Evolutionary conservation across 2,329 filamentous ascomycete genomes (phyloP), one percentile per base, ranked within the genome.

Genomic region (Ascochyta rabiei): DNA sequence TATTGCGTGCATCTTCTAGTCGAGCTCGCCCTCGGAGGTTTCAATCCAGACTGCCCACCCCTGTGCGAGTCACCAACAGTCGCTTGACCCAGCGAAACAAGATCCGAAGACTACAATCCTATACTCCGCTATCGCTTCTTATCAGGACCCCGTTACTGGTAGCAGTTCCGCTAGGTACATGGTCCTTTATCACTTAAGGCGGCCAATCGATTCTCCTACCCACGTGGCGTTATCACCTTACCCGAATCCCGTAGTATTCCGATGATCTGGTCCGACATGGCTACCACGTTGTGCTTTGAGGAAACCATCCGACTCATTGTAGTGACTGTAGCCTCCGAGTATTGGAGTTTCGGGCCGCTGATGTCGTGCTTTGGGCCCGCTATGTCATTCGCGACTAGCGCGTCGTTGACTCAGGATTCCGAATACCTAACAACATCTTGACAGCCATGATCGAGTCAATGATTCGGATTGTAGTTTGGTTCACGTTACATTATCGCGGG

Each of bases 351-450:
- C 13, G 19, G 13, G 38, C 8, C 15, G n/a, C 4, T 19, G 39
- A 42, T 42, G 39, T 42, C 39, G 39, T 42, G 39, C 39, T 42
- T 42, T 42, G 13, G 39, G 39, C 23, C 39, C 39, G 39, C 39
- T 42, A 42, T 42, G 39, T 42, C 39, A 42, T 28, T 42, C 23
- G 39, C 39, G 23, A 42, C 39, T 42, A 42, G 39, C 26, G 39
- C 24, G 16, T 18, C 6, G 19, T 40, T 40, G 39, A 42, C 39
- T 42, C 39, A 30, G 24, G 19, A 42, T 26, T 23, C 24, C 9
- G 13, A 12, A 7, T 1, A 40, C n/a, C 38, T 40, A 3, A 16
- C 39, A 28, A 30, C 15, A 42, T 28, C 39, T 19, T 42, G 13
- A 42, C 39, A 42, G 16, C 39, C 6, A 30, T 7, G 13, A 16